These are phyloP conservation scores for Copromyces sp. DNA, from an alignment of 495 filamentous ascomycete species.

Conservation along the genomic window DNA sequence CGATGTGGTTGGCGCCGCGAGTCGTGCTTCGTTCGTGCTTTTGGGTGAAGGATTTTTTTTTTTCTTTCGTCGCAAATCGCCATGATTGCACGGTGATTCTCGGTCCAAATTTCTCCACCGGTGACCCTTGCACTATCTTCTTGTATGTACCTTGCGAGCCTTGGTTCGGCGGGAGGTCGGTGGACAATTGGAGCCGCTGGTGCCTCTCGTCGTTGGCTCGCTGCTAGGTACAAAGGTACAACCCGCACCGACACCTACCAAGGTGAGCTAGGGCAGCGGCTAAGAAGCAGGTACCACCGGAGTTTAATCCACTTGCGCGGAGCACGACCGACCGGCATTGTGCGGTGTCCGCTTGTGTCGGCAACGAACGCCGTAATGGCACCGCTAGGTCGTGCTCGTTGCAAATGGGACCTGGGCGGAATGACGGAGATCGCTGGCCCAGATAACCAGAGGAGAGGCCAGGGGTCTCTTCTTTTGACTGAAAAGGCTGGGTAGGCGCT, in stretches of 20 bases:
- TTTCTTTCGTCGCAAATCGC: neutral
- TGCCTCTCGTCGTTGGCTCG: neutral
- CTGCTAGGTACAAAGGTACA: neutral
- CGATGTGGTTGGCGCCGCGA: constrained; percentile 3
- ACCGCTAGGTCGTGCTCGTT: neutral
- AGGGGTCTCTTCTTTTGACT: neutral
- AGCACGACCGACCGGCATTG: neutral
- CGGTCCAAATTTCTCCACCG: neutral
- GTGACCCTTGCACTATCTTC: neutral
- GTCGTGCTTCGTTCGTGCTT: constrained; percentile 5
- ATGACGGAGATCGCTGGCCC: neutral
- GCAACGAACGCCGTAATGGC: neutral
- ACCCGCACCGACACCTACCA: neutral
- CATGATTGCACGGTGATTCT: neutral
- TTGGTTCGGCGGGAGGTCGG: neutral
- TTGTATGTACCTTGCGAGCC: neutral
- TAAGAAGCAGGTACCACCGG: neutral
- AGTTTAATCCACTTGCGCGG: neutral
- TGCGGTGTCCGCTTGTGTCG: neutral
- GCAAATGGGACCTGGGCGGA: neutral
- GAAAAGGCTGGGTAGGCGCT: neutral
- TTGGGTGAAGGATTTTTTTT: neutral
- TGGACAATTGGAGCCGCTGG: neutral
- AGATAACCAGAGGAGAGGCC: neutral
- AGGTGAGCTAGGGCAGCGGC: neutral